A percentile compares a stretch with the other conserved stretches of the same genome.
phyloP scores from a whole-genome alignment of 2,329 filamentous ascomycete species.

The Beauveria asiatica region DNA sequence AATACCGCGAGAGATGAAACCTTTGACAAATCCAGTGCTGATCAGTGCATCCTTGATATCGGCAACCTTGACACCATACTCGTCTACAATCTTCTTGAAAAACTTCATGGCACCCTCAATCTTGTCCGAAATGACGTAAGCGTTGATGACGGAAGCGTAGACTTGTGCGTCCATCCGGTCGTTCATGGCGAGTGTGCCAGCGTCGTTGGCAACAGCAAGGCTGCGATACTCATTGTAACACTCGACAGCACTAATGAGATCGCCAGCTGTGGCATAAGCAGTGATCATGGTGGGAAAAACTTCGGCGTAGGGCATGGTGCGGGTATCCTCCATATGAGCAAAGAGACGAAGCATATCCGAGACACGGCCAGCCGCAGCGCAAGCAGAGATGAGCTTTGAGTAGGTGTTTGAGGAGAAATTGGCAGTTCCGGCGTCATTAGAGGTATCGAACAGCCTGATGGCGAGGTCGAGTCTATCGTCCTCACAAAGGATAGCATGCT shows the following conservation, averaged over 20 bases:
- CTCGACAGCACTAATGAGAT: constrained; percentile 81
- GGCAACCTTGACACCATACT: constrained; percentile 48
- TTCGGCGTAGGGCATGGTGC: constrained; percentile 64
- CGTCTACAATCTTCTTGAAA: constrained; percentile 65
- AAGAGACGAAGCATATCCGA: constrained; percentile 87
- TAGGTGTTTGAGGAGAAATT: constrained; percentile 78
- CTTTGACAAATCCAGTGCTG: constrained; percentile 67
- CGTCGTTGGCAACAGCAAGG: constrained; percentile 77
- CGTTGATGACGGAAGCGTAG: constrained; percentile 85
- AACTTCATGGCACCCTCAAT: constrained; percentile 77
- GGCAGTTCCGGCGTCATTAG: constrained; percentile 52
- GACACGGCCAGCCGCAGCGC: constrained; percentile 70
- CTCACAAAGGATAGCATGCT: constrained; percentile 76
- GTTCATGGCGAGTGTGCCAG: constrained; percentile 57
- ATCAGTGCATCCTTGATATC: constrained; percentile 66
- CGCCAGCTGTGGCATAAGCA: constrained; percentile 75
- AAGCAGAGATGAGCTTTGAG: constrained; percentile 75
- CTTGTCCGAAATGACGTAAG: constrained; percentile 76
- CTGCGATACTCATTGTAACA: constrained; percentile 93
- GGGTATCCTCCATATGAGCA: constrained; percentile 78
- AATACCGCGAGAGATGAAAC: constrained; percentile 61
- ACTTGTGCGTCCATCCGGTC: constrained; percentile 73
- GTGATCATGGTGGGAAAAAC: constrained; percentile 92
- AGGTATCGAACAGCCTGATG: constrained; percentile 75
- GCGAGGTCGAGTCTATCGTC: constrained; percentile 83